phyloP scores from a whole-genome alignment of 129 eudicot species.

The Dittrichia graveolens region DNA sequence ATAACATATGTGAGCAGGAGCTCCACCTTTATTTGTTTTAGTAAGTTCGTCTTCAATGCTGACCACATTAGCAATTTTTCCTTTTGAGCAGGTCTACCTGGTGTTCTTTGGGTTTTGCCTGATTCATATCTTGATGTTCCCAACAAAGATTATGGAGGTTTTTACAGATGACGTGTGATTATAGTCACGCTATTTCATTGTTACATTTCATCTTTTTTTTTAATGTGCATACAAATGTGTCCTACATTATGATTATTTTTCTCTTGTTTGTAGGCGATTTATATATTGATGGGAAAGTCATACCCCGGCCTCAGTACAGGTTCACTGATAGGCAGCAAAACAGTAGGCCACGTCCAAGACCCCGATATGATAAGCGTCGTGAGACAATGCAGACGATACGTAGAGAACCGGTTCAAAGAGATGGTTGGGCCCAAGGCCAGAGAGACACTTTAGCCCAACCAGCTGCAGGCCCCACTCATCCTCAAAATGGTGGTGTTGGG shows the following conservation, averaged over 20 bases:
- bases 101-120: slow-evolving; percentile 94
- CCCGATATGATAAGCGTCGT: slow-evolving; percentile 80
- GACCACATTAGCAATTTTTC: slow-evolving; percentile 9
- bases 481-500: slow-evolving; percentile 35
- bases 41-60: not conserved
- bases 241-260: not conserved
- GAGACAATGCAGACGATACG: slow-evolving; percentile 72
- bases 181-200: not conserved
- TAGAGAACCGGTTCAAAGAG: slow-evolving; percentile 53
- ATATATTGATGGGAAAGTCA: slow-evolving; percentile 85
- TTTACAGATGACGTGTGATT: slow-evolving; percentile 18
- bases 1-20: not conserved
- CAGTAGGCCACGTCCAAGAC: slow-evolving; percentile 65
- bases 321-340: slow-evolving; percentile 64
- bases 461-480: slow-evolving; percentile 23
- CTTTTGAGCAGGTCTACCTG: slow-evolving; percentile 62
- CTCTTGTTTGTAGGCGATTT: slow-evolving; percentile 62
- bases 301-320: slow-evolving; percentile 86
- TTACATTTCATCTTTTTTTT: not conserved
- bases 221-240: not conserved
- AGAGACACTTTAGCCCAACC: slow-evolving; percentile 32
- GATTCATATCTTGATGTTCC: slow-evolving; percentile 98
- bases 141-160: slow-evolving; percentile 97
- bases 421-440: slow-evolving; percentile 39
- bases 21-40: too few relatives aligned